These are phyloP conservation scores for Geotrichum australiense DNA, from an alignment of 1,139 yeast species.

Conservation along the genomic window DNA sequence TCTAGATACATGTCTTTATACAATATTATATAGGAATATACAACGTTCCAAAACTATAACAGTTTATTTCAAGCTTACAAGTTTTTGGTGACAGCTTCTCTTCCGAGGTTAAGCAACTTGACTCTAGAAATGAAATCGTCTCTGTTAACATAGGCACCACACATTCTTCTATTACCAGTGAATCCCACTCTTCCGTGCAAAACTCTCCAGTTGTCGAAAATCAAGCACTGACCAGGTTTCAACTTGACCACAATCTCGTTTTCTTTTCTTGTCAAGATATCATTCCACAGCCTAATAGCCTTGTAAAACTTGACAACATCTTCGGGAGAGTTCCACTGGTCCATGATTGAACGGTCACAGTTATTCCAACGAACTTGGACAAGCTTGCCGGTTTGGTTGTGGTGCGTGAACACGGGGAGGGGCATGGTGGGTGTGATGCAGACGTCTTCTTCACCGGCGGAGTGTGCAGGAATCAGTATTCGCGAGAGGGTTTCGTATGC, in stretches of 20 bases:
- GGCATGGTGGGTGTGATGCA: constrained; percentile 58
- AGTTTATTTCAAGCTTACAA: constrained; percentile 12
- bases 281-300: constrained; percentile 55
- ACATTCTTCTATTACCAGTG: constrained; percentile 64
- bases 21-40: no score
- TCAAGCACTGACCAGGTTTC: constrained; percentile 58
- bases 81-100: constrained; percentile 37
- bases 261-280: constrained; percentile 44
- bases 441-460: constrained; percentile 66
- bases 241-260: constrained; percentile 54
- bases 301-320: constrained; percentile 54
- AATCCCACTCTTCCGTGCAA: constrained; percentile 67
- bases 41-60: no score
- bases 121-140: constrained; percentile 61
- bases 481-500: constrained; percentile 48
- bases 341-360: constrained; percentile 65
- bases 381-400: constrained; percentile 44
- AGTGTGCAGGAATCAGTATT: constrained; percentile 62
- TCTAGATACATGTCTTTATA: no score
- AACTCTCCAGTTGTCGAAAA: constrained; percentile 74
- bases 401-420: constrained; percentile 53
- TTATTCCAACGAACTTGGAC: constrained; percentile 72
- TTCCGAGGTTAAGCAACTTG: constrained; percentile 46
- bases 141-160: constrained; percentile 68
- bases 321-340: constrained; percentile 46